phyloP scores from a whole-genome alignment of 805 yeast species.

The Barnettozyma sucrosica region DNA sequence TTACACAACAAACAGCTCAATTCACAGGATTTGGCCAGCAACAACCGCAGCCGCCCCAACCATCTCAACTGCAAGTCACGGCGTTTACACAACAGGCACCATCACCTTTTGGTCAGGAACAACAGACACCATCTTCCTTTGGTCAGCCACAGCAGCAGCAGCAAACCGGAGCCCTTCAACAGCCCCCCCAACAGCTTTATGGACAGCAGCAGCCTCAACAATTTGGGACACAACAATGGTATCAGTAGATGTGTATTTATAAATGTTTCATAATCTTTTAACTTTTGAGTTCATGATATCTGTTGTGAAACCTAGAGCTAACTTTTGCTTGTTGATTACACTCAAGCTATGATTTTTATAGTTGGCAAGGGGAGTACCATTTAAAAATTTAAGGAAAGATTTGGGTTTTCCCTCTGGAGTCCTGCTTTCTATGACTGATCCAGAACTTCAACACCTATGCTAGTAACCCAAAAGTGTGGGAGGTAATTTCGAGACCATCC shows the following conservation, averaged over 20 bases:
- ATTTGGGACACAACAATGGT: slow-evolving; percentile 3
- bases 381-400: no score
- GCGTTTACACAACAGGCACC: neutral
- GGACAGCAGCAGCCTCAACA: slow-evolving; percentile 5
- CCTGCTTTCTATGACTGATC: no score
- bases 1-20: slow-evolving; percentile 5
- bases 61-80: slow-evolving; percentile 2
- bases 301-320: neutral
- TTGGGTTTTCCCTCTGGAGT: no score
- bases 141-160: neutral
- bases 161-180: no score
- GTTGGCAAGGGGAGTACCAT: no score
- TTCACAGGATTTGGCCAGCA: neutral
- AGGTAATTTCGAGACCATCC: no score
- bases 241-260: slow-evolving; percentile 2
- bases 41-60: slow-evolving; percentile 1
- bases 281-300: no score
- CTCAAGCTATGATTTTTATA: no score
- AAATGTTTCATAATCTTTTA: neutral
- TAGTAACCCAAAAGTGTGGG: no score
- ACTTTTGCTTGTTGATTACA: no score
- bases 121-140: neutral
- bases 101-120: neutral
- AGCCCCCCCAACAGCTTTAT: no score
- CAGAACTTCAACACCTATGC: no score